Base-by-base conservation (phyloP, 1,284 basidiomycete genomes). In the Heliocybe sulcata region DNA sequence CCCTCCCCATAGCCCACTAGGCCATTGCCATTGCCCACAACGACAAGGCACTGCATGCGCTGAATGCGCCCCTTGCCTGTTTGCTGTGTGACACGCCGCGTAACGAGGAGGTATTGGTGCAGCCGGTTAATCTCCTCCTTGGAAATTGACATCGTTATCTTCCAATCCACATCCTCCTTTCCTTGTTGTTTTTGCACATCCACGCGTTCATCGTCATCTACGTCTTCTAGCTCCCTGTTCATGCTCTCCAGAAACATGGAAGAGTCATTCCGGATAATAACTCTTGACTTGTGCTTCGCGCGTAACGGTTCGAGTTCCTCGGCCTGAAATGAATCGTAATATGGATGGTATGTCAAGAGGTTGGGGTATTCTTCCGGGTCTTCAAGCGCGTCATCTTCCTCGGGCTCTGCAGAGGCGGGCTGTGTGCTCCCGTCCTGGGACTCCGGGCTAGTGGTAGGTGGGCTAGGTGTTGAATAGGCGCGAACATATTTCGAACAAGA, bases 1-100 rank as follows among this genome's bases (percentile, higher is more conserved):
- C 90, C 95, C 65, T 92, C 85, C 2, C 96, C 96, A 51, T 91
- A 80, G 2, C 96, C 96, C 0, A 99, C 87, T 22, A 98, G 77
- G 0, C 96, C 96, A 45, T 89, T 77, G 8, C 90, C 90, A 64
- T 92, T 85, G 20, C 96, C 96, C 33, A 92, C 87, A 56, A 98
- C 82, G 59, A 87, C 80, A 64, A 92, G 81, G 50, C 77, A 73
- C 57, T 84, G 84, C 60, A 81, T 73, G 42, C 83, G 81, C 25
- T 81, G 79, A 57, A 87, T 84, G 64, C 91, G 92, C 35, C 92
- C 92, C 70, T 95, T 95, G 54, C 85, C 84, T 0, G 91, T 94
- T 77, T 94, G 91, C 59, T 90, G 86, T 2, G 83, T 84, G 61
- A 92, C 83, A 50, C 82, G 76, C 2, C 83, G 80, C 47, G 65